A percentile compares a stretch with the other conserved stretches of the same genome.
Evolutionary conservation across 768 basidiomycete species (phyloP).

Genomic region (Psilocybe subaeruginosa): DNA sequence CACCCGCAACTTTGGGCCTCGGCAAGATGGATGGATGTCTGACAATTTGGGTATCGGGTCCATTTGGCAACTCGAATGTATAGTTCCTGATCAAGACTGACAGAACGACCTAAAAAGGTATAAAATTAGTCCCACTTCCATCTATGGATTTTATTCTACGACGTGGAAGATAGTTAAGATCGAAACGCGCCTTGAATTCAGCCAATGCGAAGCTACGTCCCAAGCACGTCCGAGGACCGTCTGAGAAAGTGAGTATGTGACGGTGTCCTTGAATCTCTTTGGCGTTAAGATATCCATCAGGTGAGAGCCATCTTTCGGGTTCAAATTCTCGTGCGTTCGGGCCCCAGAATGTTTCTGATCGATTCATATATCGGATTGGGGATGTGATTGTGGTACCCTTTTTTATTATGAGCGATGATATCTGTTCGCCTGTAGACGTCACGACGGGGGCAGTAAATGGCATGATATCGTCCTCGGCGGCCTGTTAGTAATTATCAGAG

Average conservation of each 20-base stretch:
- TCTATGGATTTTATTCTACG: background rate
- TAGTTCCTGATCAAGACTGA: constrained; percentile 47
- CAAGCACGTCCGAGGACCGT: constrained; percentile 53
- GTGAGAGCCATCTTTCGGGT: constrained; percentile 65
- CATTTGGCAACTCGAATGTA: constrained; percentile 41
- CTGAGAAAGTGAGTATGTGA: constrained; percentile 53
- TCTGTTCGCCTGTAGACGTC: constrained; percentile 39
- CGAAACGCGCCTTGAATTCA: constrained; percentile 40
- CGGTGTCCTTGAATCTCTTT: constrained; percentile 51
- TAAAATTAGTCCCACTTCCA: background rate
- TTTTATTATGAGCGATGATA: constrained; percentile 44
- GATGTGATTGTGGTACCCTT: constrained; percentile 49
- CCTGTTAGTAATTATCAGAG: constrained; percentile 29
- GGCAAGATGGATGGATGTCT: constrained; percentile 37
- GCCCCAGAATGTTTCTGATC: constrained; percentile 63
- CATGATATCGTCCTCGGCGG: constrained; percentile 56
- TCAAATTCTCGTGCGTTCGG: constrained; percentile 57
- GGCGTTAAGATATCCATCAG: constrained; percentile 28
- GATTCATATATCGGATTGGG: constrained; percentile 50
- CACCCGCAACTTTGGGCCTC: constrained; percentile 40
- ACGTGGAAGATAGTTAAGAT: no score
- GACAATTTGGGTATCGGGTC: constrained; percentile 39
- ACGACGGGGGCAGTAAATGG: constrained; percentile 56
- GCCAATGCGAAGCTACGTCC: constrained; percentile 51
- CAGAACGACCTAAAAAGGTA: constrained; percentile 38